Percentiles rank a stretch among this genome's conserved stretches.
These are phyloP conservation scores for Phoma sp. DNA, from an alignment of 2,329 filamentous ascomycete genomes.

Conservation along the genomic window DNA sequence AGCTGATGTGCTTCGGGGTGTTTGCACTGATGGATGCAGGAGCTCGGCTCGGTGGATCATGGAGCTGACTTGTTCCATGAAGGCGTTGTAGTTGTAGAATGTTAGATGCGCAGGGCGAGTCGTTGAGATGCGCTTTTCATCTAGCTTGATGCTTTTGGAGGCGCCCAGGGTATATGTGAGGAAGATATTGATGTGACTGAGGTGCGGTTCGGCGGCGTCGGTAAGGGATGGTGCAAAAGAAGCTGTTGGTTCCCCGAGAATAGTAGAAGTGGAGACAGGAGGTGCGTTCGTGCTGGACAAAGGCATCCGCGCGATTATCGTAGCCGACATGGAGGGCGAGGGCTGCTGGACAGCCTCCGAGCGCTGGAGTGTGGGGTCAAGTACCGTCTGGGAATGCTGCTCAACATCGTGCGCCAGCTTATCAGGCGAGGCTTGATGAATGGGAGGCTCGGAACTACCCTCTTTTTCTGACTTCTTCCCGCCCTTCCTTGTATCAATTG, in stretches of 20 bases:
- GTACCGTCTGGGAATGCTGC: conserved; percentile 20
- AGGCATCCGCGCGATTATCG: neutral
- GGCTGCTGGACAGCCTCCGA: neutral
- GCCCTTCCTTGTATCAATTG: conserved; percentile 62
- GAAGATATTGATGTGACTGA: conserved; percentile 65
- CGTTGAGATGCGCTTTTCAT: conserved; percentile 29
- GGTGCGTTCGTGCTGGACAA: neutral
- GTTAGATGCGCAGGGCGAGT: conserved; percentile 20
- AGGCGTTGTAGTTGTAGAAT: conserved; percentile 29
- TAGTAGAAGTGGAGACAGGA: neutral
- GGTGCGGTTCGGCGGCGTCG: conserved; percentile 15
- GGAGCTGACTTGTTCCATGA: conserved; percentile 23
- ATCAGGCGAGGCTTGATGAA: conserved; percentile 12
- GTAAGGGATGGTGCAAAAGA: conserved; percentile 1
- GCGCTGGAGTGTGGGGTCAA: conserved; percentile 16
- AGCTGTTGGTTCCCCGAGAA: conserved; percentile 11
- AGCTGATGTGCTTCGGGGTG: neutral
- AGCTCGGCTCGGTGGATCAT: conserved; percentile 21
- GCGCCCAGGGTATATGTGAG: conserved; percentile 55
- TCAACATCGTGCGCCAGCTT: conserved; percentile 7
- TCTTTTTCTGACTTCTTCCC: conserved; percentile 48
- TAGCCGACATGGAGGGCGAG: conserved; percentile 4
- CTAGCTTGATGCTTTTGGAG: conserved; percentile 59
- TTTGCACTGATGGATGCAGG: neutral
- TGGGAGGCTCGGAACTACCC: conserved; percentile 24